A percentile compares a stretch with the other conserved stretches of the same genome.
These are phyloP conservation scores for Dryas alaskensis DNA, from an alignment of 306 rosid genomes.

Conservation along the genomic window DNA sequence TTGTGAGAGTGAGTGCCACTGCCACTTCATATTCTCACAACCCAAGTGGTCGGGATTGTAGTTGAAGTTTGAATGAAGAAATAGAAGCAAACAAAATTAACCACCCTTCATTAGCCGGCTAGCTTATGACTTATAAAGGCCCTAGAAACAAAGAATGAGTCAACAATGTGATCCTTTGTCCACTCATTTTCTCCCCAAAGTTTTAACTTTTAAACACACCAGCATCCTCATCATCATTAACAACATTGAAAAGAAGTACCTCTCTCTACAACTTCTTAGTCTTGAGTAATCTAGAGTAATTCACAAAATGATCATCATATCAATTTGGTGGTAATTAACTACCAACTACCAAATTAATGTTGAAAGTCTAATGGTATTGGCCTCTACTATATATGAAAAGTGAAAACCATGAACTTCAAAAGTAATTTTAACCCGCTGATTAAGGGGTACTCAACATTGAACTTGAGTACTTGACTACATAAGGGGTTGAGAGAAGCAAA, in stretches of 20 bases:
- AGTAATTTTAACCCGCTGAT: not conserved
- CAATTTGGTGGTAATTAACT: not conserved
- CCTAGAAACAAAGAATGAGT: slow-evolving; percentile 31
- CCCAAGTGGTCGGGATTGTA: slow-evolving; percentile 35
- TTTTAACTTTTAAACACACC: slow-evolving; percentile 25
- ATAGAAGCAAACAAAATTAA: slow-evolving; percentile 23
- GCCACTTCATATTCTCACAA: slow-evolving; percentile 29
- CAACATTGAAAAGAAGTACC: slow-evolving; percentile 23
- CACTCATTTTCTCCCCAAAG: slow-evolving; percentile 24
- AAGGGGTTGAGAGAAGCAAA: not conserved
- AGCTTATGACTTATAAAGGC: slow-evolving; percentile 35
- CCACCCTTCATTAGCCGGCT: slow-evolving; percentile 17
- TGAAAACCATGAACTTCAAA: not conserved
- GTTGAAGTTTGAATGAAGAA: slow-evolving; percentile 22
- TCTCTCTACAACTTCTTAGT: slow-evolving; percentile 4
- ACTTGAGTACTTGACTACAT: not conserved
- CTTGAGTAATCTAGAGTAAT: not conserved
- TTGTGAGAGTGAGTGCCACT: slow-evolving; percentile 52
- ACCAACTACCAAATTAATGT: not conserved
- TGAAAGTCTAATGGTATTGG: not conserved
- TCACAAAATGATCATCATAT: not conserved
- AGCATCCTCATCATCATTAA: slow-evolving; percentile 38
- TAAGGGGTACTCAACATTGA: not conserved
- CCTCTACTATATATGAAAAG: not conserved
- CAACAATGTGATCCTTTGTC: slow-evolving; percentile 48